Base-by-base conservation (phyloP, 495 filamentous ascomycete species). In the Trichoderma parareesei region DNA sequence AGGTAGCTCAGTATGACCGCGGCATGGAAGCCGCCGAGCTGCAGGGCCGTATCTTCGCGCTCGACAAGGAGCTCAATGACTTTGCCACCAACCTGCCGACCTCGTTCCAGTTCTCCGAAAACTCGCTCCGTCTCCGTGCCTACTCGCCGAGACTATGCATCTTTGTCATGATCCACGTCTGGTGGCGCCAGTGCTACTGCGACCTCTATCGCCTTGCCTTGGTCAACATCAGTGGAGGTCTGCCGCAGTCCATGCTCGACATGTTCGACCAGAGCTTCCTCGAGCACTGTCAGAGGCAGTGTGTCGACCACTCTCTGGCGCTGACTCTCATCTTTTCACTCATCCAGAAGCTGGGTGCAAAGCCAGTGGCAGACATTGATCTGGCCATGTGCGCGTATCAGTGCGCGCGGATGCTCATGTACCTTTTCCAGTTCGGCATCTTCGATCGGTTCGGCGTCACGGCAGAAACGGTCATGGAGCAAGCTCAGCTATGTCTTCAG, bases 141-240 rank as follows among this genome's bases (percentile, higher is more conserved):
- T 82, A 81, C 67, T 81, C 80, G 0, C 70, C 77, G 18, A 68
- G 78, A 0, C 66, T 81, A 7, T 76, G 77, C 41, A 76, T 81
- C 49, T 81, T 78, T 60, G 69, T 82, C 66, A 81, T 79, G 78
- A 80, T 80, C 14, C 80, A 82, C 60, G 72, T 81, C 4, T 77
- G 73, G 76, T 81, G 80, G 79, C 66, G 77, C 38, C 80, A 81
- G 60, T 82, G 80, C 61, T 72, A 81, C 49, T 76, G 79, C 42
- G 80, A 82, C 66, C 71, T 82, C 4, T 81, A 77, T 66, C 76
- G 80, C 11, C 69, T 81, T 14, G 77, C 77, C 38, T 66, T 81
- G n/a, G 68, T 70, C 0, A 77, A 78, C 2, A 69, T 82, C 18
- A 73, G 74, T 35, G 80, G 81, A 38, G 74, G 77, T 1, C 71